Percentiles rank a stretch among this genome's conserved stretches.
These are phyloP conservation scores for Nothomitra cinnamomea DNA, from an alignment of 2,329 filamentous ascomycete genomes.

Conservation along the genomic window DNA sequence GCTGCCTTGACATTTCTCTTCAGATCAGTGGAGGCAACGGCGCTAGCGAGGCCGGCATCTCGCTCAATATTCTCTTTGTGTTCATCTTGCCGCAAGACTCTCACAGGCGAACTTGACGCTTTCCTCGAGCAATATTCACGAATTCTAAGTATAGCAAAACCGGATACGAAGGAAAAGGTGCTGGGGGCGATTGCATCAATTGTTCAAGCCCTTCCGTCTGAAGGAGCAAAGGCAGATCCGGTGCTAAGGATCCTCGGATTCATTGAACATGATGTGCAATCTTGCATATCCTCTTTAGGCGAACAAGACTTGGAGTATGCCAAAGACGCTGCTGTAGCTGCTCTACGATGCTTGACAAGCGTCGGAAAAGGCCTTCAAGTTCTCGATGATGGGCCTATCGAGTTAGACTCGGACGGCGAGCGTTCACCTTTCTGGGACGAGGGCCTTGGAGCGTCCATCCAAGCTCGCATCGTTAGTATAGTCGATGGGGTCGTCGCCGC, in stretches of 20 bases:
- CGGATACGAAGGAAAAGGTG: constrained; percentile 52
- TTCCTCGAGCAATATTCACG: constrained; percentile 56
- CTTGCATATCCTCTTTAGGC: constrained; percentile 15
- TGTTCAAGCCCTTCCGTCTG: constrained; percentile 50
- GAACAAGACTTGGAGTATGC: constrained; percentile 17
- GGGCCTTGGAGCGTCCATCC: constrained; percentile 30
- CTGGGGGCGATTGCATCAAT: constrained; percentile 59
- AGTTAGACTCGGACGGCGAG: constrained; percentile 40
- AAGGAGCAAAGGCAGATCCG: constrained; percentile 34
- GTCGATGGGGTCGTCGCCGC: constrained; percentile 32
- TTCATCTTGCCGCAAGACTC: constrained; percentile 51
- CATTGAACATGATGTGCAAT: constrained; percentile 43
- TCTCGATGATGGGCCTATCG: constrained; percentile 46
- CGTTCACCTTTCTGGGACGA: constrained; percentile 30
- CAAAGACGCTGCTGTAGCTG: constrained; percentile 24
- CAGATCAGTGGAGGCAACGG: constrained; percentile 43
- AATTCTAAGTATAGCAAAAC: constrained; percentile 35
- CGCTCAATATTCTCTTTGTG: constrained; percentile 60
- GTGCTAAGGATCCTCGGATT: constrained; percentile 42
- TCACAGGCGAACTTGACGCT: constrained; percentile 48
- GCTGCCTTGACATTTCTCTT: constrained; percentile 60
- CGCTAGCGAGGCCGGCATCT: constrained; percentile 50
- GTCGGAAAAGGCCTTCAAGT: constrained; percentile 59
- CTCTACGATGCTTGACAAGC: constrained; percentile 49
- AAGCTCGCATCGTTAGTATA: constrained; percentile 33